phyloP scores from a whole-genome alignment of 768 basidiomycete genomes.

The Mycena sanguinolenta region DNA sequence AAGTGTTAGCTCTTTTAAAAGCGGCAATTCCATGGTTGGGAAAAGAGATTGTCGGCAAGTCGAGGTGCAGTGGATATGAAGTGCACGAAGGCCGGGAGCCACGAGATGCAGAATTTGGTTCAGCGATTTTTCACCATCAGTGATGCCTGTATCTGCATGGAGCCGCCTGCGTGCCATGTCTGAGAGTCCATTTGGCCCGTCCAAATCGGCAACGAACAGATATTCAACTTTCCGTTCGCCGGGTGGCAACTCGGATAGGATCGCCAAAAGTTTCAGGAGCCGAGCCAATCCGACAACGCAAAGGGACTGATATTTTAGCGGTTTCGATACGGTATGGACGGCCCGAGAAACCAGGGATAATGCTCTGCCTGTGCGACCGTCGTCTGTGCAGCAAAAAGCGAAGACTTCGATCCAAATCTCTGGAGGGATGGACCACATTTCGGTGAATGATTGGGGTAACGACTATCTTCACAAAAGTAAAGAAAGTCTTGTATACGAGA shows the following conservation, averaged over 20 bases:
- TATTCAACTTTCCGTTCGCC: constrained; percentile 21
- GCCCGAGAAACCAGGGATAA: constrained; percentile 11
- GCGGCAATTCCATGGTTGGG: constrained; percentile 12
- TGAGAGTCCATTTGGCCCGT: neutral
- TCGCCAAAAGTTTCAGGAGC: constrained; percentile 7
- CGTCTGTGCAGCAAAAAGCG: constrained; percentile 19
- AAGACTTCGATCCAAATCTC: constrained; percentile 18
- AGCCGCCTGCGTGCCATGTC: too few species aligned
- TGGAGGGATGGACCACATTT: constrained; percentile 8
- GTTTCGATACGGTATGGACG: constrained; percentile 9
- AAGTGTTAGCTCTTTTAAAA: constrained; percentile 15
- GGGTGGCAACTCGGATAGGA: constrained; percentile 4
- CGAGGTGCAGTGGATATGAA: constrained; percentile 17
- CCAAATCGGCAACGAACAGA: constrained; percentile 17
- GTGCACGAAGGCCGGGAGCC: constrained; percentile 9
- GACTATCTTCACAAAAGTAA: too few species aligned
- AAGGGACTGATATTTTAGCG: constrained; percentile 27
- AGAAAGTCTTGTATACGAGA: too few species aligned
- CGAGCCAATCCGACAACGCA: constrained; percentile 1
- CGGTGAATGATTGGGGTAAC: too few species aligned
- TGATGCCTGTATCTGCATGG: too few species aligned
- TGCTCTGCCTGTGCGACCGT: constrained; percentile 12
- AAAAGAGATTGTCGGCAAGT: constrained; percentile 8
- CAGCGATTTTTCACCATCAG: neutral
- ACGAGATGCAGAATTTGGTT: constrained; percentile 8